Evolutionary conservation across 306 rosid species (phyloP).

Genomic region (Prunus davidiana): DNA sequence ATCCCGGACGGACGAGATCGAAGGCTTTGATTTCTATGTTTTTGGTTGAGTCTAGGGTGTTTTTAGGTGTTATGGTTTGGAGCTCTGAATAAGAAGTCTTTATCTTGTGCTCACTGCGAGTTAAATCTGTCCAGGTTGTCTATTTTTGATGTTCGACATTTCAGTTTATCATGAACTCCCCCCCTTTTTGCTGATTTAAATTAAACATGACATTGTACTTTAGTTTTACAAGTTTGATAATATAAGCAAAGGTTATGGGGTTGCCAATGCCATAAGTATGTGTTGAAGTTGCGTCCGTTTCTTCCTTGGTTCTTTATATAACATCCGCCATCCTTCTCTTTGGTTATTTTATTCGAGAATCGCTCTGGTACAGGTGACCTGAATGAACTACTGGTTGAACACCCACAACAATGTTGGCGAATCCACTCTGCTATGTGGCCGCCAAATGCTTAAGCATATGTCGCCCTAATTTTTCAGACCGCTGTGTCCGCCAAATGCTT

Average conservation of each 20-base stretch:
- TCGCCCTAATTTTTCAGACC: no score
- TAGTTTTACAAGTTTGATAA: not conserved
- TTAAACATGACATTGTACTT: conserved; percentile 1
- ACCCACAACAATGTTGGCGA: no score
- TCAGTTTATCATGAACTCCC: not conserved
- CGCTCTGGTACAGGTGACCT: no score
- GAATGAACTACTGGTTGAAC: no score
- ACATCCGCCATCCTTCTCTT: no score
- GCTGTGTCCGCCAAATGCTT: no score
- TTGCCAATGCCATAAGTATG: not conserved
- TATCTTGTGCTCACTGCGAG: not conserved
- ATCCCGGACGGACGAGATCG: not conserved
- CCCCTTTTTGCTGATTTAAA: not conserved
- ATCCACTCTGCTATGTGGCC: no score
- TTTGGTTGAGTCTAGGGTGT: conserved; percentile 21
- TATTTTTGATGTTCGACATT: not conserved
- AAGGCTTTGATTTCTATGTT: conserved; percentile 3
- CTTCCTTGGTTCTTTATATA: not conserved
- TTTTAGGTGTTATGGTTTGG: not conserved
- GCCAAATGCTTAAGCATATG: no score
- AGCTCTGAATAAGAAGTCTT: conserved; percentile 23
- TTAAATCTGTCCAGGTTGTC: not conserved
- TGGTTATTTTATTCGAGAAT: no score
- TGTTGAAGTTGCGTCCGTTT: not conserved
- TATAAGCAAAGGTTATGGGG: conserved; percentile 5